Evolutionary conservation across 2,329 filamentous ascomycete species (phyloP).

Genomic region (Fusarium sp.): DNA sequence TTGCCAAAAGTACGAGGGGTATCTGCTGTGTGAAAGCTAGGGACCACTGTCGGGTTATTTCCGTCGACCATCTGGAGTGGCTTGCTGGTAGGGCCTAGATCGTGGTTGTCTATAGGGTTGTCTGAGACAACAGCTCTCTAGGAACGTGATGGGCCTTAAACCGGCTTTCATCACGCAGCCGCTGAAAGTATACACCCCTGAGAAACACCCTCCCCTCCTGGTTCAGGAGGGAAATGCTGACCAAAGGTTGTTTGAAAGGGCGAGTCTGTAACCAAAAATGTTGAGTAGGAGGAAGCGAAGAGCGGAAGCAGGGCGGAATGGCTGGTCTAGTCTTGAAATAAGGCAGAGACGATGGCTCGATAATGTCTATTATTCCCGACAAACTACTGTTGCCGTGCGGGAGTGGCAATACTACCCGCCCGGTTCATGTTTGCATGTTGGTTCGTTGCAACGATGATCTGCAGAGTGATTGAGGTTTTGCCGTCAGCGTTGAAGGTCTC

Average conservation of each 20-base stretch:
- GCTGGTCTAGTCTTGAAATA: not conserved
- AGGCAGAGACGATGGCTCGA: slow-evolving; percentile 16
- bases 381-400: slow-evolving; percentile 10
- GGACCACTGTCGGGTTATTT: not conserved
- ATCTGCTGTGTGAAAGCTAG: not conserved
- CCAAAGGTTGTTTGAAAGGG: slow-evolving; percentile 1
- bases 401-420: slow-evolving; percentile 7
- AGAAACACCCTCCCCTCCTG: not conserved
- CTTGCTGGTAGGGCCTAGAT: slow-evolving; percentile 7
- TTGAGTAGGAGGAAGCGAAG: not conserved
- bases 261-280: not conserved
- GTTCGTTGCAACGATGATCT: slow-evolving; percentile 3
- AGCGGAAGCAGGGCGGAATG: not conserved
- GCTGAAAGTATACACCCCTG: slow-evolving; percentile 8
- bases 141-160: not conserved
- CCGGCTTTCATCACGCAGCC: slow-evolving; percentile 11
- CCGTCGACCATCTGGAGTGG: slow-evolving; percentile 2
- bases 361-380: slow-evolving; percentile 18
- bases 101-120: not conserved
- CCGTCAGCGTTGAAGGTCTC: not conserved
- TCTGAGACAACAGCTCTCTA: slow-evolving; percentile 15
- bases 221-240: not conserved
- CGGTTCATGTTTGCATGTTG: not conserved
- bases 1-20: not conserved
- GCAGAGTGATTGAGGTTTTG: not conserved